Evolutionary conservation across 2,329 filamentous ascomycete species (phyloP), one percentile per base, ranked within the genome.

Genomic region (Diaporthe citriasiana): DNA sequence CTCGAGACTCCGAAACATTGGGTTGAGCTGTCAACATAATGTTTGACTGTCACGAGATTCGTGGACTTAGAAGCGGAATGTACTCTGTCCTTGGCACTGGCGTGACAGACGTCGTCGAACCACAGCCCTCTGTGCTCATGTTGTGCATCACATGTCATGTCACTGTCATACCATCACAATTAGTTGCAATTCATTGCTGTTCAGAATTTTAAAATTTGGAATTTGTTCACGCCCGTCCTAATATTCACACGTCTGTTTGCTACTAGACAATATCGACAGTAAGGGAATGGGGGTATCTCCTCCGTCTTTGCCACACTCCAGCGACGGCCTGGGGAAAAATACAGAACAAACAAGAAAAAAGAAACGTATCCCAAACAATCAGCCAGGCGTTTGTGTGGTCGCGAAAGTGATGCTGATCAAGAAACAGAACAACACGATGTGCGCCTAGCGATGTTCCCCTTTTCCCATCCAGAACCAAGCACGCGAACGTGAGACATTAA

Each of bases 251-350:
- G 8, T 50, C 55, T 25, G 40, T 27, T 27, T 45, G 40, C 51
- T 51, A 71, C 55, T 42, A 53, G 63, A 25, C 35, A 71, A 63
- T 63, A 71, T 71, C 56, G 42, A 50, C 51, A 63, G 33, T 68
- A 68, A 71, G 25, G 70, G 45, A 63, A 71, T 42, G 45, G 56
- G 68, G 70, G 70, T 71, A 71, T 71, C 56, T 71, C 70, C 70
- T 71, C 57, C 70, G 55, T 71, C 70, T 71, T 71, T 71, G 70
- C 47, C 56, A 71, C 47, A 50, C 45, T 53, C 56, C 56, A 47
- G 27, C 40, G 57, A 45, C 56, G 51, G 22, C 27, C 70, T 53
- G 50, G 50, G 50, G 45, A 50, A 51, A 27, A 60, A 60, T 35
- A 17, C 22, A 60, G 38, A 63, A 25, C 40, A 71, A 19, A 55